phyloP scores from a whole-genome alignment of 305 asterid species.

The Stenogyne calaminthoides region DNA sequence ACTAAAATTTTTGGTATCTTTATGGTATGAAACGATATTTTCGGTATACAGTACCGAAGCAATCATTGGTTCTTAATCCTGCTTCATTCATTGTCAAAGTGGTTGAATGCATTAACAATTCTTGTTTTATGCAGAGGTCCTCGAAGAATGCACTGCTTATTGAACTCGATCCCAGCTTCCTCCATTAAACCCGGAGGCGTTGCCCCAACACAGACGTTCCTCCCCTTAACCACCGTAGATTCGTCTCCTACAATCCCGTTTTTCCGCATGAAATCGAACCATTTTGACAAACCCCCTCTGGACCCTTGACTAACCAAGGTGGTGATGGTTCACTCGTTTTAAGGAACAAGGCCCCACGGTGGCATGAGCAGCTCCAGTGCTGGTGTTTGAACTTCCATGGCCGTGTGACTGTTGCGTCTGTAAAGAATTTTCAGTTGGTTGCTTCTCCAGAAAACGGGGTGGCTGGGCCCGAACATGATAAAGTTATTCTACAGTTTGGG shows the following conservation, averaged over 20 bases:
- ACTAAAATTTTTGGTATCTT: no score
- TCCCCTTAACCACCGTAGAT: slow-evolving; percentile 46
- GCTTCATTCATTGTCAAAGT: background rate
- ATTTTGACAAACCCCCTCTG: slow-evolving; percentile 46
- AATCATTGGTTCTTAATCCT: background rate
- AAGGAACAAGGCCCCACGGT: slow-evolving; percentile 82
- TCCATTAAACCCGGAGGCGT: slow-evolving; percentile 72
- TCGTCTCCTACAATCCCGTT: slow-evolving; percentile 56
- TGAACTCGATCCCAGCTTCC: slow-evolving; percentile 76
- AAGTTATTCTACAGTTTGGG: slow-evolving; percentile 84
- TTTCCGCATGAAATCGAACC: slow-evolving; percentile 56
- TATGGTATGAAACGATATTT: no score
- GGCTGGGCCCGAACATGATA: slow-evolving; percentile 70
- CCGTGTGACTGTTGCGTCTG: slow-evolving; percentile 90
- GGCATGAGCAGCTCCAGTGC: slow-evolving; percentile 97
- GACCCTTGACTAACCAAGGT: slow-evolving; percentile 36
- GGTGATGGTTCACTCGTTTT: slow-evolving; percentile 59
- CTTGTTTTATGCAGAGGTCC: slow-evolving; percentile 67
- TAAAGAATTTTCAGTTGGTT: slow-evolving; percentile 89
- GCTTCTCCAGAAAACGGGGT: slow-evolving; percentile 70
- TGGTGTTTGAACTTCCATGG: slow-evolving; percentile 98
- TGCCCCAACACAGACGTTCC: slow-evolving; percentile 65
- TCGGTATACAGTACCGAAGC: background rate
- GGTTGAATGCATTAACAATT: background rate
- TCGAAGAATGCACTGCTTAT: slow-evolving; percentile 75